Base-by-base conservation (phyloP, 2,329 filamentous ascomycete species). In the Neoarthrinium moseri region DNA sequence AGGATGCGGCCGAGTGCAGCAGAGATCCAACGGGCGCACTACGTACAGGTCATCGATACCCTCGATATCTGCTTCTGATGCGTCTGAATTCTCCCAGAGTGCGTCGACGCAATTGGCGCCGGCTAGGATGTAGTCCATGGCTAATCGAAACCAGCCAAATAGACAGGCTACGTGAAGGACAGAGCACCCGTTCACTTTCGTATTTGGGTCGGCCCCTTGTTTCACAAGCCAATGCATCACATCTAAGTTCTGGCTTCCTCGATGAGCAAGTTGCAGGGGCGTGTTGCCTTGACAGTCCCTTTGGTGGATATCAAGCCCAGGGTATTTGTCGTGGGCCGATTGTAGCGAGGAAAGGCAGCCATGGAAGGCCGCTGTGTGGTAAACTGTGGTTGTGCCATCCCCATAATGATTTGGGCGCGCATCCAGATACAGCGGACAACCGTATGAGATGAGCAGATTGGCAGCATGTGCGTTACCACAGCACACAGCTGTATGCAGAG, bases 11-110 rank as follows among this genome's bases (percentile, higher is more conserved):
- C 32, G 32, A 6, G 32, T 40, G 24, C 37, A 40, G 21, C 37
- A 40, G 7, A 24, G 37, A 10, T 40, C 37, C 15, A 40, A 40
- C 7, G 37, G 37, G n/a, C n/a, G n/a, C n/a, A n/a, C n/a, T n/a
- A n/a, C n/a, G n/a, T n/a, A n/a, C n/a, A n/a, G n/a, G n/a, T n/a
- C n/a, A n/a, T 29, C 22, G 27, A 13, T 29, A 18, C 4, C n/a
- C 35, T 4, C 32, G 18, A 15, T 11, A 34, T n/a, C 7, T 2
- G 11, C 23, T 15, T 40, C 22, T 15, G 24, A 18, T n/a, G n/a
- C n/a, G n/a, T n/a, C n/a, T 15, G 13, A 4, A n/a, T 12, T 12
- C 2, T 15, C 8, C 37, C 23, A 40, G 12, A 15, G n/a, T 11
- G n/a, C 11, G 24, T 40, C n/a, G n/a, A n/a, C n/a, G 15, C 23